Percentiles rank a stretch among this genome's conserved stretches.
These are phyloP conservation scores for Sutorius australiensis DNA, from an alignment of 768 basidiomycete genomes.

Conservation along the genomic window DNA sequence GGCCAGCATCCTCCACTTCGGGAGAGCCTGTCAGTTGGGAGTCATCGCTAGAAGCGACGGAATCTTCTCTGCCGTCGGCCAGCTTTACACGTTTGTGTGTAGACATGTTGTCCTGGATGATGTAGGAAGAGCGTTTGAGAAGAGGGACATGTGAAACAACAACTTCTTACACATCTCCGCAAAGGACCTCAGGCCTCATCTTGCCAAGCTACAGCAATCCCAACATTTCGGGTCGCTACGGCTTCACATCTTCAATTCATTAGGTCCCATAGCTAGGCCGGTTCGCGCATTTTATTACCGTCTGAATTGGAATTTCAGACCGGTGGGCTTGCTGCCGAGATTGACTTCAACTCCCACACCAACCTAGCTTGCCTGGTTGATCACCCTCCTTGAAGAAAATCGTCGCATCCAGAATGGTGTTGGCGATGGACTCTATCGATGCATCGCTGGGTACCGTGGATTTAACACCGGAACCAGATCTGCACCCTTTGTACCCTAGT, in stretches of 20 bases:
- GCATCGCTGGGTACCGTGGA: slow-evolving; percentile 40
- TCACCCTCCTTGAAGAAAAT: slow-evolving; percentile 5
- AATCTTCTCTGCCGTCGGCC: slow-evolving; percentile 19
- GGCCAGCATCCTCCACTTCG: slow-evolving; percentile 6
- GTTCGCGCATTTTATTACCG: slow-evolving; percentile 11
- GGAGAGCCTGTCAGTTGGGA: slow-evolving; percentile 10
- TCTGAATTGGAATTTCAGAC: slow-evolving; percentile 16
- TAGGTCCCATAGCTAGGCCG: slow-evolving; percentile 1
- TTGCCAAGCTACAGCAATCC: background rate
- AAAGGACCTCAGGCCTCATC: background rate
- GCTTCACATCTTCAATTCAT: slow-evolving; percentile 5
- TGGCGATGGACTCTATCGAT: slow-evolving; percentile 28
- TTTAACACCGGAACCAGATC: slow-evolving; percentile 71
- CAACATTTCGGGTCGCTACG: background rate
- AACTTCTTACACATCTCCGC: background rate
- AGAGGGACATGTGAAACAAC: background rate
- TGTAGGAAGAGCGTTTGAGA: background rate
- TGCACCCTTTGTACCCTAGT: slow-evolving; percentile 76
- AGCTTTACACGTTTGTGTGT: slow-evolving; percentile 53
- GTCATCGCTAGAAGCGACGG: slow-evolving; percentile 4
- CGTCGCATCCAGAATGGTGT: background rate
- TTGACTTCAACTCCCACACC: slow-evolving; percentile 2
- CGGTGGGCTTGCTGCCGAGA: slow-evolving; percentile 3
- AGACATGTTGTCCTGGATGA: slow-evolving; percentile 38
- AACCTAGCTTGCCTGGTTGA: slow-evolving; percentile 7